Evolutionary conservation across 73 alveolate genomes (phyloP).

Genomic region (Tetrahymena malaccensis): DNA sequence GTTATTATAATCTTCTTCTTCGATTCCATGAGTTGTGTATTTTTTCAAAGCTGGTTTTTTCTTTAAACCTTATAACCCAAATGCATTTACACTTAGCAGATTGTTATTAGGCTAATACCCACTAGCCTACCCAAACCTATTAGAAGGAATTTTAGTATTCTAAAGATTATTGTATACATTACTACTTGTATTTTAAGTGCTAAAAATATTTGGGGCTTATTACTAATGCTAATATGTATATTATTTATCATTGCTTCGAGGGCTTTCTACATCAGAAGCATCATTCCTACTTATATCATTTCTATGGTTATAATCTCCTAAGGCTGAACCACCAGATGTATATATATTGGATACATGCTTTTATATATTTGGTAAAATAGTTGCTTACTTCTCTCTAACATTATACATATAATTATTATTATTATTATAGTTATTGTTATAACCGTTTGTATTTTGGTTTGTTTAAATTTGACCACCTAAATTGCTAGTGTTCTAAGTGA

Average conservation of each 20-base stretch:
- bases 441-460: background rate
- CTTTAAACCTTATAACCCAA: background rate
- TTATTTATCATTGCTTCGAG: background rate
- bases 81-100: background rate
- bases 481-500: background rate
- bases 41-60: background rate
- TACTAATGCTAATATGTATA: background rate
- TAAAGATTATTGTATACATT: background rate
- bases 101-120: background rate
- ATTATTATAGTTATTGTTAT: background rate
- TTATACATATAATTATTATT: background rate
- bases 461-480: background rate
- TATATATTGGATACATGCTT: background rate
- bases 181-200: background rate
- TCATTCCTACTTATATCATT: background rate
- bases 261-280: background rate
- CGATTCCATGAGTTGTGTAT: background rate
- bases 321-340: background rate
- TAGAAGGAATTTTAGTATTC: background rate
- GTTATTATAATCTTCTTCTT: background rate
- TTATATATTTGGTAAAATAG: background rate
- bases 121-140: background rate
- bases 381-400: background rate
- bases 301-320: background rate
- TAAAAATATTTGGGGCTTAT: background rate